Percentiles rank a stretch among this genome's conserved stretches.
These are phyloP conservation scores for Trichoderma atrobrunneum DNA, from an alignment of 2,329 filamentous ascomycete genomes.

Conservation along the genomic window DNA sequence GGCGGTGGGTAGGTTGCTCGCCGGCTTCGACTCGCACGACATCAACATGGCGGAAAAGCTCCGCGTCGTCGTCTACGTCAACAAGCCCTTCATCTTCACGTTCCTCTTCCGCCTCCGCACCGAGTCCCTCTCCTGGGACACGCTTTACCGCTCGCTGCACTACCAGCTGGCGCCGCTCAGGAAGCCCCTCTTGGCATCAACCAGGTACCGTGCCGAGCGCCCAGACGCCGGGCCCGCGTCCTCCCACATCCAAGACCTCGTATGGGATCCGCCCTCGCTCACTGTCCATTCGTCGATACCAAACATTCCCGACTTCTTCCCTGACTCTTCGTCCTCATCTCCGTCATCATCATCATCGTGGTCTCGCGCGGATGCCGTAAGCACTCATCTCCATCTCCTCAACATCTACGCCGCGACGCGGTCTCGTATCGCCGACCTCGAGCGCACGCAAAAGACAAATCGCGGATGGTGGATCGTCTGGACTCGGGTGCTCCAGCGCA, in stretches of 20 bases:
- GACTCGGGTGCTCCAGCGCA: slow-evolving; percentile 52
- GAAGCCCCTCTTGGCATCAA: slow-evolving; percentile 55
- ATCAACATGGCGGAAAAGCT: slow-evolving; percentile 56
- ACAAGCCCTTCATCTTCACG: slow-evolving; percentile 73
- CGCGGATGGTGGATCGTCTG: slow-evolving; percentile 70
- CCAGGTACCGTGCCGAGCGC: slow-evolving; percentile 53
- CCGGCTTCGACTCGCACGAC: slow-evolving; percentile 42
- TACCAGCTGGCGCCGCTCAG: slow-evolving; percentile 58
- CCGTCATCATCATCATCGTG: slow-evolving; percentile 35
- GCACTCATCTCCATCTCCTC: slow-evolving; percentile 63
- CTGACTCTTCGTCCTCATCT: slow-evolving; percentile 1
- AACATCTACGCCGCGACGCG: slow-evolving; percentile 51
- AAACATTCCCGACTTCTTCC: slow-evolving; percentile 55
- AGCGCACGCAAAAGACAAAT: slow-evolving; percentile 63
- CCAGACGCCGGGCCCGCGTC: slow-evolving; percentile 32
- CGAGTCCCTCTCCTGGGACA: slow-evolving; percentile 53
- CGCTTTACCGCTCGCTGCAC: slow-evolving; percentile 58
- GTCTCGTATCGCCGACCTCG: slow-evolving; percentile 44
- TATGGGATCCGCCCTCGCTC: slow-evolving; percentile 58
- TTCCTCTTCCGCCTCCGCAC: slow-evolving; percentile 65
- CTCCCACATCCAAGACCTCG: slow-evolving; percentile 56
- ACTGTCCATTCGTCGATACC: slow-evolving; percentile 63
- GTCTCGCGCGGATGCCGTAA: slow-evolving; percentile 62
- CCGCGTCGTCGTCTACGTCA: slow-evolving; percentile 69
- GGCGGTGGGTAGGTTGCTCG: slow-evolving; percentile 34